Base-by-base conservation (phyloP, 1,284 basidiomycete species). In the Lignosus rhinocerotis region DNA sequence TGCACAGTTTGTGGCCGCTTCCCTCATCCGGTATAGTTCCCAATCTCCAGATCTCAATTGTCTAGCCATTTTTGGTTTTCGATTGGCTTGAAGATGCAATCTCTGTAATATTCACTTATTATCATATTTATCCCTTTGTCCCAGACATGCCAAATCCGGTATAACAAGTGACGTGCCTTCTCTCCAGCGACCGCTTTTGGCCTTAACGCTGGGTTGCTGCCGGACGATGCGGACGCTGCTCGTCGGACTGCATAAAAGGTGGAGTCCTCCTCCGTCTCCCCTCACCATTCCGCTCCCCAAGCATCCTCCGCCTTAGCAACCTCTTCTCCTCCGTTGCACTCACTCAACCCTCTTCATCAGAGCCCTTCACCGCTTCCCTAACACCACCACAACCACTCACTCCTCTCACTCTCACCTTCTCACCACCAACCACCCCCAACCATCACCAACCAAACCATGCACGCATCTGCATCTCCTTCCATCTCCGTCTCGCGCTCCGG, bases 401-500 rank as follows among this genome's bases (percentile, higher is more conserved):
- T 16, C 41, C n/a, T 17, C 5, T 19, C 43, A n/a, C 21, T 4
- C 25, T 25, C 25, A 25, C 25, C n/a, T n/a, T n/a, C n/a, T n/a
- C 43, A 25, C 19, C 43, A 5, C 21, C 36, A 5, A 42, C 53
- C 47, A 46, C 56, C 46, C n/a, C 57, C 53, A 53, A 55, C 61
- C 47, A 46, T 55, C 46, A 51, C 57, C 56, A 55, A 45, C 53
- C 45, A 25, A 53, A 52, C 59, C 55, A 72, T 69, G 67, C 64
- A 66, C 66, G 48, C 65, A 39, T 53, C 52, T 30, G 42, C 63
- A 10, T 51, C 56, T 58, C 47, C 56, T n/a, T 41, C 51, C 53
- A 21, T 50, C 57, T 33, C 45, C 63, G 25, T 36, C 65, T 41
- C 59, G 58, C 64, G 62, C 65, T 59, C 59, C 61, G 51, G 48